Evolutionary conservation across 306 rosid species (phyloP).

Genomic region (Ziziphus jujuba): DNA sequence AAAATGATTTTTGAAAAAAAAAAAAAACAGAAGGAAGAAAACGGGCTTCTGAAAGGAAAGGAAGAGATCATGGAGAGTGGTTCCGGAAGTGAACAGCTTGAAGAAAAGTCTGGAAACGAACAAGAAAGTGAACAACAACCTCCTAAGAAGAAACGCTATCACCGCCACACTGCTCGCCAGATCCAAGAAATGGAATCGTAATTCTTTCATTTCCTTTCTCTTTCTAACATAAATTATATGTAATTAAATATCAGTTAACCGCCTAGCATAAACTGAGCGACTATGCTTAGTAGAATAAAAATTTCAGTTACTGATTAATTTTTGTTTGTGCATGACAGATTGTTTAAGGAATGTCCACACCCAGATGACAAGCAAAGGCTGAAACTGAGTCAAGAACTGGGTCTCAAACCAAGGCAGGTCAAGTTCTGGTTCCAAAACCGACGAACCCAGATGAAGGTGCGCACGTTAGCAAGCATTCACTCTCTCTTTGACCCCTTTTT

Average conservation of each 20-base stretch:
- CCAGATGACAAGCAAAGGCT: constrained; percentile 95
- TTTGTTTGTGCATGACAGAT: constrained; percentile 35
- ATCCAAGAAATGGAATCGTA: constrained; percentile 99
- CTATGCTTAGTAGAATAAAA: not conserved
- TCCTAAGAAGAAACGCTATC: constrained; percentile 83
- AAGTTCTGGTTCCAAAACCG: constrained; percentile 99
- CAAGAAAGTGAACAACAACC: constrained; percentile 48
- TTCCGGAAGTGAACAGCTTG: constrained; percentile 75
- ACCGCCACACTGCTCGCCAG: constrained; percentile 95
- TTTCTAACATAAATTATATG: too few species aligned
- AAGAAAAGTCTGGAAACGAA: constrained; percentile 75
- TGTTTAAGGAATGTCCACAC: constrained; percentile 96
- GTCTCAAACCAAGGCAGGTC: constrained; percentile 91
- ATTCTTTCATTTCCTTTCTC: not conserved
- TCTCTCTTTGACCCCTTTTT: not conserved
- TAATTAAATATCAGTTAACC: too few species aligned
- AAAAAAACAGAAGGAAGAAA: constrained; percentile 71
- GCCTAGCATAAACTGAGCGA: too few species aligned
- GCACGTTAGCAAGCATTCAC: not conserved
- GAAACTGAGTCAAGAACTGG: constrained; percentile 76
- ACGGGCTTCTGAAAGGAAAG: constrained; percentile 56
- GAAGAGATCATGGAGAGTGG: constrained; percentile 85
- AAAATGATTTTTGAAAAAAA: not conserved
- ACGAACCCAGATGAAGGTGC: constrained; percentile 92
- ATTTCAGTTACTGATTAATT: not conserved